Evolutionary conservation across 306 rosid genomes (phyloP), one percentile per base, ranked within the genome.

Genomic region (Cyamopsis tetragonoloba): DNA sequence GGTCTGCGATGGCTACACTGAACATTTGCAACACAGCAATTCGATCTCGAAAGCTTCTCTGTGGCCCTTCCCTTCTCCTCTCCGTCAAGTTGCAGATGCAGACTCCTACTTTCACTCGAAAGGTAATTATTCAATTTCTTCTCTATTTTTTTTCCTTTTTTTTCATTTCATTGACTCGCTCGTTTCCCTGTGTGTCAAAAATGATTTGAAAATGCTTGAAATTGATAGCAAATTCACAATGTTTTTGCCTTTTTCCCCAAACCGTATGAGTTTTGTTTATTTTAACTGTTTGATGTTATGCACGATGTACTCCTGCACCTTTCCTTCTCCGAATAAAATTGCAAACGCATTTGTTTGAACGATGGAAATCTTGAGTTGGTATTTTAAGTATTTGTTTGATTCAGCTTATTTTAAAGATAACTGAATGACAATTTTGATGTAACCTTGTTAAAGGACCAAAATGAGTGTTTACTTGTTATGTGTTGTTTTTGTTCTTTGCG

Each of bases 71-170:
- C 3, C 59, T 5, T 62, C 56, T 81, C 63, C 57, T 66, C 19
- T 63, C 69, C 64, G 35, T 54, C 14, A 42, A 53, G 3, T 2
- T 61, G 19, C 68, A 74, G 32, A 70, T 60, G 79, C 87, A 53
- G 14, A 13, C 41, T 51, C 68, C 63, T 61, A 56, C 71, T 47
- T 24, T 76, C 68, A 14, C 70, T 60, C 86, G 85, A 62, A 89
- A 87, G 89, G 96, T 76, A 77, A n/a, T n/a, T n/a, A n/a, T n/a
- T 44, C 17, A 1, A 10, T 1, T 31, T 10, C 3, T 26, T 20
- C 18, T 5, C 11, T 17, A 4, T 0, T 2, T 6, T 31, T 43
- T 9, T 42, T 26, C 18, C 18, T 27, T 58, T 34, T 5, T 34
- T 7, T 3, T 57, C 35, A 43, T 26, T 39, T 5, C 31, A 44